A percentile compares a stretch with the other conserved stretches of the same genome.
Conservation (phyloP, 2,329 filamentous ascomycete species). For the Pyrenophora seminiperda region DNA sequence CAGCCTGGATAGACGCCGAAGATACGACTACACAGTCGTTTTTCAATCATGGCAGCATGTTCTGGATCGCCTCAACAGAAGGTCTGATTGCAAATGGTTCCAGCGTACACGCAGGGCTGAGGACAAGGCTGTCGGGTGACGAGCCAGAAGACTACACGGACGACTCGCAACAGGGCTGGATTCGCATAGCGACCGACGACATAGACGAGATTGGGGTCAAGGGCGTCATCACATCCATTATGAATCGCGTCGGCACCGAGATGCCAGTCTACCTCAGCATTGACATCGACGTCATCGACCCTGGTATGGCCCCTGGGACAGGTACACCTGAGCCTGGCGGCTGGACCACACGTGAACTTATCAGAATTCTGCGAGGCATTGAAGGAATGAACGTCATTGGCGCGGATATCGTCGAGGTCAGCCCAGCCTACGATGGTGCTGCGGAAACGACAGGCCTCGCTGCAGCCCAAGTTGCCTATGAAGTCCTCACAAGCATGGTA, state of each 20-base stretch:
- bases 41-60: constrained; percentile 91
- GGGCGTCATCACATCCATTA: constrained; percentile 73
- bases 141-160: constrained; percentile 74
- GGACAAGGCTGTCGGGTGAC: constrained; percentile 72
- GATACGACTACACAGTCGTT: constrained; percentile 66
- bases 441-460: constrained; percentile 83
- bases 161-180: constrained; percentile 72
- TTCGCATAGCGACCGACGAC: constrained; percentile 80
- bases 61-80: constrained; percentile 84
- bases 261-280: constrained; percentile 81
- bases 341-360: constrained; percentile 88
- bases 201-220: constrained; percentile 79
- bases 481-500: constrained; percentile 79
- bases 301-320: constrained; percentile 74
- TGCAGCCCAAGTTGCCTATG: constrained; percentile 82
- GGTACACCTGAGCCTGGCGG: constrained; percentile 90
- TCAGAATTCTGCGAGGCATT: constrained; percentile 79
- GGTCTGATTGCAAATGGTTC: constrained; percentile 75
- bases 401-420: constrained; percentile 88
- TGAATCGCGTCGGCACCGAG: constrained; percentile 72
- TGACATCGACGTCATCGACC: constrained; percentile 82
- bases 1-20: constrained; percentile 66
- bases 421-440: constrained; percentile 79
- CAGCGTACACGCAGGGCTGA: constrained; percentile 81
- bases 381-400: constrained; percentile 85